phyloP scores from a whole-genome alignment of 2,329 filamentous ascomycete species.

The Fusarium sp. region DNA sequence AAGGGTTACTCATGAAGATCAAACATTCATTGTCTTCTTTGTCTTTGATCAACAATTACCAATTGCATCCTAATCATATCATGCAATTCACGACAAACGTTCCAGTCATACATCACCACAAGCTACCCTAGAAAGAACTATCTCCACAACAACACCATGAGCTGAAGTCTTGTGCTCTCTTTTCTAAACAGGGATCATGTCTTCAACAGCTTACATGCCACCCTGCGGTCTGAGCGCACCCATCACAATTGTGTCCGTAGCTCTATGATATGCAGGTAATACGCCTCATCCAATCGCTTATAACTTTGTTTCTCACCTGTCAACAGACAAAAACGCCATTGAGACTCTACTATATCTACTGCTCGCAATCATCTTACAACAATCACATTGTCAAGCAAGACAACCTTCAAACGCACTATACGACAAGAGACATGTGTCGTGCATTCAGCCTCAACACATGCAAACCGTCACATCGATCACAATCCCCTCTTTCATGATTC shows the following conservation, averaged over 20 bases:
- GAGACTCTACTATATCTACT: neutral
- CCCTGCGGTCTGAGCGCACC: constrained; percentile 21
- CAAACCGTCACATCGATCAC: neutral
- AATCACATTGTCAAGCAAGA: neutral
- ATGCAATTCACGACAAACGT: neutral
- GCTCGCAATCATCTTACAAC: neutral
- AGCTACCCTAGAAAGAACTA: constrained; percentile 11
- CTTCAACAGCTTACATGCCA: constrained; percentile 23
- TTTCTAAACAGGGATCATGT: constrained; percentile 12
- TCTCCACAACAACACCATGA: constrained; percentile 12
- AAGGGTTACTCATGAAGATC: neutral
- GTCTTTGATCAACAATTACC: neutral
- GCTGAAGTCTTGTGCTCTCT: neutral
- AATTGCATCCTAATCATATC: neutral
- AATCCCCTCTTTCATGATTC: constrained; percentile 13
- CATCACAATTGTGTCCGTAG: constrained; percentile 7
- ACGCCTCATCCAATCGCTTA: neutral
- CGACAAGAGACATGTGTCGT: neutral
- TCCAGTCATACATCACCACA: neutral
- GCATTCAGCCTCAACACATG: constrained; percentile 20
- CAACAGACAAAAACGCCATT: neutral
- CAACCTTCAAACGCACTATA: neutral
- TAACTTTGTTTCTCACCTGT: neutral
- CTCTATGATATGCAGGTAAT: constrained; percentile 5
- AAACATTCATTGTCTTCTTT: neutral